Conservation (phyloP, 2,329 filamentous ascomycete species). For the Periconia macrospinosa region DNA sequence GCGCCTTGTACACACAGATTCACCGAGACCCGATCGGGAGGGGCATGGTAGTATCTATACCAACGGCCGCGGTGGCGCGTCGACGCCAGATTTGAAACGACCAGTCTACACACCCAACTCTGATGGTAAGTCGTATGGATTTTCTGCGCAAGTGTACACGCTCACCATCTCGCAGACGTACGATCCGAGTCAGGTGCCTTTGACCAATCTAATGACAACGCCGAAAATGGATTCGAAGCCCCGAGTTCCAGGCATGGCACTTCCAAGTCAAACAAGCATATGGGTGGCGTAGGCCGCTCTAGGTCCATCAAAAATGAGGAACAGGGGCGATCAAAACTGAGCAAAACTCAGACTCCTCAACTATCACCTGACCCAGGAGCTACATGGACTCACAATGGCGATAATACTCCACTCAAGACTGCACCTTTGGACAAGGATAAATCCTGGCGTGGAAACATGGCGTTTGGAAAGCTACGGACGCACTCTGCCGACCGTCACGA, state of each 20-base stretch:
- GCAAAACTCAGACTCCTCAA: slow-evolving; percentile 35
- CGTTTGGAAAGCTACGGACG: slow-evolving; percentile 62
- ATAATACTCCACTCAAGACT: slow-evolving; percentile 58
- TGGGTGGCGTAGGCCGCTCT: slow-evolving; percentile 43
- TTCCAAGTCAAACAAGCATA: slow-evolving; percentile 37
- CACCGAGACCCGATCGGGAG: slow-evolving; percentile 37
- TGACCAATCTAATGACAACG: slow-evolving; percentile 23
- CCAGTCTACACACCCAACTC: slow-evolving; percentile 41
- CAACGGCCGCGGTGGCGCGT: slow-evolving; percentile 48
- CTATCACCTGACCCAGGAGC: slow-evolving; percentile 30
- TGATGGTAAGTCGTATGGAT: slow-evolving; percentile 27
- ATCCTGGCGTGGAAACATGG: slow-evolving; percentile 68
- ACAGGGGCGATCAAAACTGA: slow-evolving; percentile 28
- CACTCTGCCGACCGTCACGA: slow-evolving; percentile 70
- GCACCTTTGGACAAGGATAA: slow-evolving; percentile 69
- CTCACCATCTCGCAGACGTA: slow-evolving; percentile 28
- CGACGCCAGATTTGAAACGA: slow-evolving; percentile 51
- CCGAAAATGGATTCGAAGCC: slow-evolving; percentile 9
- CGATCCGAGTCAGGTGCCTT: slow-evolving; percentile 33
- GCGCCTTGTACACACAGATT: slow-evolving; percentile 42
- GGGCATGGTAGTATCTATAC: slow-evolving; percentile 39
- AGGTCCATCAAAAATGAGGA: slow-evolving; percentile 51
- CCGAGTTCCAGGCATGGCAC: slow-evolving; percentile 24
- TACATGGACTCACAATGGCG: slow-evolving; percentile 38
- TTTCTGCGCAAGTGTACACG: background rate